Percentiles rank a stretch among this genome's conserved stretches.
phyloP scores from a whole-genome alignment of 768 basidiomycete species.

The Mycena olivaceomarginata region DNA sequence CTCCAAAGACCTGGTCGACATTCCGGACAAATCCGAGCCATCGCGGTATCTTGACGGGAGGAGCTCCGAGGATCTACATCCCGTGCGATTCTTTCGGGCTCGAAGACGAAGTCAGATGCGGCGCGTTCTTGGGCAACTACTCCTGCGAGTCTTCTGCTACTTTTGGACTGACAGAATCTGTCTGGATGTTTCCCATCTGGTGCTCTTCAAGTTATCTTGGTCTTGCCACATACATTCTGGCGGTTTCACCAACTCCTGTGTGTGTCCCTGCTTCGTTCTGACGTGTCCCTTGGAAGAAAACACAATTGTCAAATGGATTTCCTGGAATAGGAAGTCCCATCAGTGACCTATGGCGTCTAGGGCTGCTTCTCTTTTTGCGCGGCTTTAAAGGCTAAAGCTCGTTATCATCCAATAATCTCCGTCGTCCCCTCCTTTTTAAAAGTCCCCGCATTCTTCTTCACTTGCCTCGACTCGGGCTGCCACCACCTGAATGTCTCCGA shows the following conservation, averaged over 20 bases:
- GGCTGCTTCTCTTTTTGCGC: neutral
- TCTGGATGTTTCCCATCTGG: neutral
- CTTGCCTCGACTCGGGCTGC: no score
- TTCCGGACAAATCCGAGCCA: neutral
- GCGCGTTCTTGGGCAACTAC: neutral
- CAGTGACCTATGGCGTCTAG: neutral
- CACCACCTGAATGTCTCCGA: conserved; percentile 11
- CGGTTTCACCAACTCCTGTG: no score
- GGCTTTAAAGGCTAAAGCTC: neutral
- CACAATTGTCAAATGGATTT: neutral
- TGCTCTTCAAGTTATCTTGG: neutral
- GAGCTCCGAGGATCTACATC: neutral
- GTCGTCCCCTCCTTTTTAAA: neutral
- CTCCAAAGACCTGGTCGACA: neutral
- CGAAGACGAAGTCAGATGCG: neutral
- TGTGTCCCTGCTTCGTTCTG: neutral
- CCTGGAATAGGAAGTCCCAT: conserved; percentile 3
- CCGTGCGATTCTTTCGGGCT: neutral
- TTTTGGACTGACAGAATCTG: conserved; percentile 15
- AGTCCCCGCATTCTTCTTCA: neutral
- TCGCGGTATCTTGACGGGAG: neutral
- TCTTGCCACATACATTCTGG: no score
- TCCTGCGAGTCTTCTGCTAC: neutral
- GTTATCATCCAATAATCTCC: conserved; percentile 8
- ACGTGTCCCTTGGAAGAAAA: neutral